phyloP scores from a whole-genome alignment of 1,284 basidiomycete genomes.

The Ceratobasidium sp. region DNA sequence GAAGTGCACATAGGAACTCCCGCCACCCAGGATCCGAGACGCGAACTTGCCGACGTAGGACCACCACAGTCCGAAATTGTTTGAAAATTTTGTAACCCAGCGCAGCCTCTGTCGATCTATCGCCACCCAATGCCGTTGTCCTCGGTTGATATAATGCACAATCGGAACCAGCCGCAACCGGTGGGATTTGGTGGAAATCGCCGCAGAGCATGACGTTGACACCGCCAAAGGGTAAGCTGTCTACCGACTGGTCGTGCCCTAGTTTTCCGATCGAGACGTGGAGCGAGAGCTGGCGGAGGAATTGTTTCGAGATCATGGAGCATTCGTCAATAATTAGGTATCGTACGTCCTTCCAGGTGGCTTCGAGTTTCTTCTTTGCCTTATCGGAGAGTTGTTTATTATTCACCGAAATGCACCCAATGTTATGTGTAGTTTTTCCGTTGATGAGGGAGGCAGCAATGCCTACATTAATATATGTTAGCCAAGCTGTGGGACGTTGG shows the following conservation, averaged over 20 bases:
- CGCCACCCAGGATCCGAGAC: constrained; percentile 57
- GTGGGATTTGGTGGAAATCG: constrained; percentile 62
- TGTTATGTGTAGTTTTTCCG: constrained; percentile 55
- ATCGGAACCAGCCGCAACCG: constrained; percentile 50
- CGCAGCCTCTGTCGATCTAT: too few species aligned
- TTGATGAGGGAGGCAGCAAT: constrained; percentile 56
- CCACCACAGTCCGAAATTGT: constrained; percentile 57
- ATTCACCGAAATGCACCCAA: not conserved
- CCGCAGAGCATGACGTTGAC: constrained; percentile 59
- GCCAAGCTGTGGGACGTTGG: too few species aligned
- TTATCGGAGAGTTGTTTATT: not conserved
- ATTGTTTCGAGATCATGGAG: constrained; percentile 56
- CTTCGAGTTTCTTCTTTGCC: not conserved
- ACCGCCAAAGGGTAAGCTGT: constrained; percentile 55
- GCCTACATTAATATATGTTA: not conserved
- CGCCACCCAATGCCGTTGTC: too few species aligned
- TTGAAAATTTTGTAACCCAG: constrained; percentile 53
- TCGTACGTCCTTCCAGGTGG: not conserved
- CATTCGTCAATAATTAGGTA: constrained; percentile 58
- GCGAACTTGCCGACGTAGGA: constrained; percentile 57
- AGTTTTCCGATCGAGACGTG: constrained; percentile 51
- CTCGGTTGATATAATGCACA: constrained; percentile 53
- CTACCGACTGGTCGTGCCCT: not conserved
- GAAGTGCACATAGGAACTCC: constrained; percentile 55
- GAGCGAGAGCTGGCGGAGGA: constrained; percentile 53